Evolutionary conservation across 2,329 filamentous ascomycete genomes (phyloP), one percentile per base, ranked within the genome.

Genomic region (Diaporthe sp.): DNA sequence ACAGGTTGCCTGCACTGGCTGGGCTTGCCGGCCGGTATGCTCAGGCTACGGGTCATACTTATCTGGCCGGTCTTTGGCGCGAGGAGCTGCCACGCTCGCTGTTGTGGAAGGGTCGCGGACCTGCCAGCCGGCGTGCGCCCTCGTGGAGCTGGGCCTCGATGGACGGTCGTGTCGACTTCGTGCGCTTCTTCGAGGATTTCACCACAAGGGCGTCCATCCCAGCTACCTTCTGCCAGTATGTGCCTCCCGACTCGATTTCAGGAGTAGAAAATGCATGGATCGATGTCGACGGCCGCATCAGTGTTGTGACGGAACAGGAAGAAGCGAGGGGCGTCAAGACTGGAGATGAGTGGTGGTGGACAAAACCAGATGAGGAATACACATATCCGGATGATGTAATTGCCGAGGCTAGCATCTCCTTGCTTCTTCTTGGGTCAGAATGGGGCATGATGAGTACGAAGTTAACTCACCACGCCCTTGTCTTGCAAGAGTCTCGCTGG

Each of bases 141-240:
- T 53, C 62, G 19, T 68, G 62, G 62, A 51, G 28, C n/a, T 68
- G 62, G 62, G 62, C 62, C 28, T n/a, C n/a, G n/a, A n/a, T n/a
- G n/a, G n/a, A n/a, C n/a, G n/a, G n/a, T n/a, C n/a, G n/a, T n/a
- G n/a, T n/a, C n/a, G n/a, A n/a, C n/a, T n/a, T n/a, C n/a, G n/a
- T n/a, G n/a, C n/a, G n/a, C n/a, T n/a, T n/a, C n/a, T n/a, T n/a
- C n/a, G n/a, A n/a, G n/a, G n/a, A n/a, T n/a, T n/a, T n/a, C n/a
- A n/a, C n/a, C n/a, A n/a, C n/a, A n/a, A n/a, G n/a, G n/a, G n/a
- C n/a, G n/a, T n/a, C n/a, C n/a, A n/a, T n/a, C n/a, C n/a, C n/a
- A n/a, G n/a, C n/a, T n/a, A n/a, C n/a, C n/a, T n/a, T n/a, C n/a
- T n/a, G n/a, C n/a, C n/a, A n/a, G n/a, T n/a, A n/a, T n/a, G n/a